Base-by-base conservation (phyloP, 176 grass and related monocot species). In the Oryza longistaminata region DNA sequence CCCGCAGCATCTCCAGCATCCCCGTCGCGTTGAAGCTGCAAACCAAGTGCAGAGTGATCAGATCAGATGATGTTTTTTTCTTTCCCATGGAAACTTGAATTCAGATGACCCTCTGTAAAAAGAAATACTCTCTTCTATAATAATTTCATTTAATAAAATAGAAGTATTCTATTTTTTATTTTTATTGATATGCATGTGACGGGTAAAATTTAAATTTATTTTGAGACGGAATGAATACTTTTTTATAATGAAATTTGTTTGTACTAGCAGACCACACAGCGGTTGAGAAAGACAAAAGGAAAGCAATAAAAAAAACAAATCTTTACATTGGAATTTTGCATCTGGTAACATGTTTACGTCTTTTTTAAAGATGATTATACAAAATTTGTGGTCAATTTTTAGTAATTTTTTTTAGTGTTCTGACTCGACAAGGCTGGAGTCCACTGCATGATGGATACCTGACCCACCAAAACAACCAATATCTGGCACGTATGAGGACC, bases 1-100 rank as follows among this genome's bases (percentile, higher is more conserved):
- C 88, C 0, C 92, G 88, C 9, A 93, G 86, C 92, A 86, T 88
- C 84, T 93, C 92, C 70, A 93, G 88, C 86, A 91, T 86, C 68
- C 84, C 22, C 6, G 92, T 91, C 65, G 92, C 88, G 76, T 93
- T 93, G 82, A 93, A 91, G 66, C 92, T 92, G 83, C 81, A 65
- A 0, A 8, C 58, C 6, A 55, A 55, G 6, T 6, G 17, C 3
- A 22, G 17, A n/a, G 53, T n/a, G 17, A 53, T 53, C 45, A 48
- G 45, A 13, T 14, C 50, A 55, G 50, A 55, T 55, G 50, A 35
- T 31, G 29, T 35, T 35, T 35, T 35, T 35, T 35, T 35, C 27
- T 35, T 35, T 35, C 3, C 3, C 34, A 35, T 35, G 34, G 3
- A 35, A 35, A 35, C 34, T 35, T 35, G 34, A 35, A 35, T 35